Percentiles rank a stretch among this genome's conserved stretches.
phyloP scores from a whole-genome alignment of 2,329 filamentous ascomycete species.

The Hymenoscyphus scutula region DNA sequence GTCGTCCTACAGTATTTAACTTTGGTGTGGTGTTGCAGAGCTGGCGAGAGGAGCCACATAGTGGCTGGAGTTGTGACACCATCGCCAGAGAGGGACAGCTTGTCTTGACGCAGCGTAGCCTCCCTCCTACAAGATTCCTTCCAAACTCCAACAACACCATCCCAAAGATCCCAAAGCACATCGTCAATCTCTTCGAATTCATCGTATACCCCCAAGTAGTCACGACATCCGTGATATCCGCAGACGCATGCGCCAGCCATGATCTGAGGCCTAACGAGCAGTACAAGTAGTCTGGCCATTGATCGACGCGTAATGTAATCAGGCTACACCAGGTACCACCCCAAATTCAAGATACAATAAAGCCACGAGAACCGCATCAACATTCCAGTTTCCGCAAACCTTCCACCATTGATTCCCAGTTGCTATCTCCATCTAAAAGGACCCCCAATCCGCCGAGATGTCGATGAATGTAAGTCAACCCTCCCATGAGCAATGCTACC shows the following conservation, averaged over 20 bases:
- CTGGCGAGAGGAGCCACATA: not conserved
- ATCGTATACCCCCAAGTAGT: not conserved
- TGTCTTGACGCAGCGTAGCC: slow-evolving; percentile 2
- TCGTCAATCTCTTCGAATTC: not conserved
- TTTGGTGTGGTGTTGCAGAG: not conserved
- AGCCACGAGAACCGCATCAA: not conserved
- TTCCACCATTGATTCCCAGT: not conserved
- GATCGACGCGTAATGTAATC: slow-evolving; percentile 13
- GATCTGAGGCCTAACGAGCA: not conserved
- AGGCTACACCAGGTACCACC: slow-evolving; percentile 7
- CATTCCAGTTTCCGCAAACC: not conserved
- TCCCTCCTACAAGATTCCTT: not conserved
- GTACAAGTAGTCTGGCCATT: slow-evolving; percentile 1
- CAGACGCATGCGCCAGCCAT: not conserved
- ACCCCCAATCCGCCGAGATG: slow-evolving; percentile 18
- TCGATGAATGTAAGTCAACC: slow-evolving; percentile 29
- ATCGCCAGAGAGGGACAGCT: not conserved
- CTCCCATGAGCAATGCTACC: not conserved
- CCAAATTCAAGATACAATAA: not conserved
- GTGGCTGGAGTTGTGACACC: slow-evolving; percentile 3
- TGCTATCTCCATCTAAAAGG: not conserved
- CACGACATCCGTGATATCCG: not conserved
- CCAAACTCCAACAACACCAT: not conserved
- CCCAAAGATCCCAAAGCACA: not conserved
- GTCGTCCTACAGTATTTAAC: too few species aligned